Evolutionary conservation across 495 filamentous ascomycete genomes (phyloP).

Genomic region (Penicillium paradoxum): DNA sequence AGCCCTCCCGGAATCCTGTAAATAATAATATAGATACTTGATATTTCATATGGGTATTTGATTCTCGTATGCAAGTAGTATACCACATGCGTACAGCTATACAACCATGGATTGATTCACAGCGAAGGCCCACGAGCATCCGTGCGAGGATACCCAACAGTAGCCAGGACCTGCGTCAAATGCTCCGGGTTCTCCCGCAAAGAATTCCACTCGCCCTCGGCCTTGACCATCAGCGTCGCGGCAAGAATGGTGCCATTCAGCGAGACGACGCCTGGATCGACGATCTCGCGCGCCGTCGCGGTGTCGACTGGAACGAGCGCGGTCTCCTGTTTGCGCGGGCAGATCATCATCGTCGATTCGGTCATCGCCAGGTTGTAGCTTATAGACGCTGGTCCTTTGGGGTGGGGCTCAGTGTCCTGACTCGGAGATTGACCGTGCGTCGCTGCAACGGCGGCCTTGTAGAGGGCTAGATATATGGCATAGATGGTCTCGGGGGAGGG

Average conservation of each 20-base stretch:
- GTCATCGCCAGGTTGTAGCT: constrained; percentile 83
- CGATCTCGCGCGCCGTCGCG: constrained; percentile 25
- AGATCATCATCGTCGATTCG: constrained; percentile 59
- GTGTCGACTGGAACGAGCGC: constrained; percentile 29
- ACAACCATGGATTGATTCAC: constrained; percentile 5
- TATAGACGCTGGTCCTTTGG: constrained; percentile 50
- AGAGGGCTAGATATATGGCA: constrained; percentile 48
- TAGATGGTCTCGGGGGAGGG: constrained; percentile 39
- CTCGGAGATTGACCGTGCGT: constrained; percentile 14
- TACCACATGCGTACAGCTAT: not conserved
- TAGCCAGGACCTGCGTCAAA: constrained; percentile 50
- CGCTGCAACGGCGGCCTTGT: constrained; percentile 45
- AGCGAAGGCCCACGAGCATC: constrained; percentile 20
- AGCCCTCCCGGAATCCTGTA: not conserved
- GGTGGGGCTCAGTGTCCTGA: constrained; percentile 6
- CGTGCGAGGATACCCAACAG: constrained; percentile 54
- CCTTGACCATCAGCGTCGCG: constrained; percentile 79
- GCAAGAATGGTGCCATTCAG: constrained; percentile 77
- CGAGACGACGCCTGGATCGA: constrained; percentile 52
- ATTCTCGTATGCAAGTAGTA: not conserved
- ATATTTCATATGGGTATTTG: not conserved
- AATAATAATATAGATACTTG: not conserved
- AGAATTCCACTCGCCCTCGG: constrained; percentile 62
- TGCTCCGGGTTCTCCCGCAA: constrained; percentile 46
- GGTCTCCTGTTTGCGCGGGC: constrained; percentile 52